A percentile compares a stretch with the other conserved stretches of the same genome.
phyloP scores from a whole-genome alignment of 179 eudicot species.

The Patellifolia procumbens region DNA sequence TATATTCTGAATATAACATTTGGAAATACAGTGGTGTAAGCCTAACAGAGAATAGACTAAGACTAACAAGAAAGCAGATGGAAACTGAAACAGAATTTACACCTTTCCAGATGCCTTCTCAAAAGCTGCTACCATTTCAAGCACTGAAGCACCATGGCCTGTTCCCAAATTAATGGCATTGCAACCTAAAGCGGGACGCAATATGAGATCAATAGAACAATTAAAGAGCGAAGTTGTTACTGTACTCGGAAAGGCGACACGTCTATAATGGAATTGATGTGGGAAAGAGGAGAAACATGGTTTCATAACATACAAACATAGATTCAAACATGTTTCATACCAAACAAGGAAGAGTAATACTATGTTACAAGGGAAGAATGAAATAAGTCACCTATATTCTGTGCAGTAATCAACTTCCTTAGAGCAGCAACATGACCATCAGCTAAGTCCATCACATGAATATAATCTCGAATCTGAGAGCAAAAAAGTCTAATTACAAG shows the following conservation, averaged over 20 bases:
- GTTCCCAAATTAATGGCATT: slow-evolving; percentile 86
- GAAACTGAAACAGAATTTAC: background rate
- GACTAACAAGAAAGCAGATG: background rate
- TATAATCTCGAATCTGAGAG: slow-evolving; percentile 78
- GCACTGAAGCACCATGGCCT: slow-evolving; percentile 81
- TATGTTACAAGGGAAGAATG: background rate
- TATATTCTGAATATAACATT: slow-evolving; percentile 50
- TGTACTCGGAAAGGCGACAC: background rate
- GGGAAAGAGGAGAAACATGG: too few species aligned
- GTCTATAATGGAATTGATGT: too few species aligned
- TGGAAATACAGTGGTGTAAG: background rate
- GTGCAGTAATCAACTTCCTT: slow-evolving; percentile 56
- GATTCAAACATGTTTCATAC: background rate
- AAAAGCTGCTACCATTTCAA: slow-evolving; percentile 86
- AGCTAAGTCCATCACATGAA: slow-evolving; percentile 94
- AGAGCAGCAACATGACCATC: slow-evolving; percentile 92
- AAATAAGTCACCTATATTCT: slow-evolving; percentile 48
- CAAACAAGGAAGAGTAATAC: too few species aligned
- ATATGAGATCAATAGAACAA: background rate
- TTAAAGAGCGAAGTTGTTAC: background rate
- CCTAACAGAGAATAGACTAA: background rate
- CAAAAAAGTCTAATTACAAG: background rate
- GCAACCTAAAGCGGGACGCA: slow-evolving; percentile 47
- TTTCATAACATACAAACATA: too few species aligned
- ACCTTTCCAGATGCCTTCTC: slow-evolving; percentile 92